Percentiles rank a stretch among this genome's conserved stretches.
These are phyloP conservation scores for Pestalotiopsis sp. DNA, from an alignment of 2,329 filamentous ascomycete genomes.

Conservation along the genomic window DNA sequence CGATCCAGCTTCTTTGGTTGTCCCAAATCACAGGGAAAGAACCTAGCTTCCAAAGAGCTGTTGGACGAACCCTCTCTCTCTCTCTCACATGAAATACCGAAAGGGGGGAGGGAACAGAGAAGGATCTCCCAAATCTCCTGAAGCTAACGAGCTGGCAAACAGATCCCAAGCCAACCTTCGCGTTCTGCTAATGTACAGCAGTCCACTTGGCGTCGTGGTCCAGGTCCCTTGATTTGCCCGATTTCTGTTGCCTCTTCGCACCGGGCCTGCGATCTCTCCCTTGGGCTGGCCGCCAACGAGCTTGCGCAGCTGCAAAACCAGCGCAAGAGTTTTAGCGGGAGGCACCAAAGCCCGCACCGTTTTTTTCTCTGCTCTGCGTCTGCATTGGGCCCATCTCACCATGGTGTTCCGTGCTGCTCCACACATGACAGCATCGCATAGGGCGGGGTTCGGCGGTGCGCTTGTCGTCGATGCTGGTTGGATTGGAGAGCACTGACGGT, in stretches of 20 bases:
- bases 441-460: not conserved
- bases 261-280: not conserved
- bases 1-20: not conserved
- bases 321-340: not conserved
- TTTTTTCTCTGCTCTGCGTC: not conserved
- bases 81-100: not conserved
- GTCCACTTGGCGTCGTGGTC: slow-evolving; percentile 3
- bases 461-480: not conserved
- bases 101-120: not conserved
- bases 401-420: not conserved
- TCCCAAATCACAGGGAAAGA: not conserved
- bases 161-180: not conserved
- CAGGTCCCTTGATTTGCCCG: slow-evolving; percentile 6
- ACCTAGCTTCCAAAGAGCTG: not conserved
- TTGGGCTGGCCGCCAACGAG: no score
- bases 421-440: not conserved
- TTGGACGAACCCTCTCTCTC: not conserved
- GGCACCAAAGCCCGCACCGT: not conserved
- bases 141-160: not conserved
- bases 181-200: not conserved
- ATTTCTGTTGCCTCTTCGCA: not conserved
- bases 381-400: not conserved
- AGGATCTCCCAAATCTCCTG: not conserved
- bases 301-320: no score
- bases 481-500: not conserved